Conservation (phyloP, 2,329 filamentous ascomycete genomes). For the Didymellaceae sp. region DNA sequence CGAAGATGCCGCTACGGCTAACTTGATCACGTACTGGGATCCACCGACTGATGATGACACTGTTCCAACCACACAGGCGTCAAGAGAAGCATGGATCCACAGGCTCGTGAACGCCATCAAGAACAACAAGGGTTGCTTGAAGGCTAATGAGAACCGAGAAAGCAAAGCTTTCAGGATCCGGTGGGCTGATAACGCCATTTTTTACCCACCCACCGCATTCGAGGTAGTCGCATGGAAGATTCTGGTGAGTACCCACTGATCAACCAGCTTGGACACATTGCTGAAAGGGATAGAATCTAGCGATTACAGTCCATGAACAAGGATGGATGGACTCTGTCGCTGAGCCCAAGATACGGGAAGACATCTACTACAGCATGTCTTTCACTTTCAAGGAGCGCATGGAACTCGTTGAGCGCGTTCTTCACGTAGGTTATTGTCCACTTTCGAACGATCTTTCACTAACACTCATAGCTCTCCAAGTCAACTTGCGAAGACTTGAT, state of each 20-base stretch:
- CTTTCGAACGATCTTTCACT: neutral
- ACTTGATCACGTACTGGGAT: neutral
- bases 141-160: neutral
- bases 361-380: neutral
- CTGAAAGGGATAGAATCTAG: neutral
- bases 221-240: neutral
- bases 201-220: neutral
- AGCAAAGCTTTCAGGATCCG: neutral
- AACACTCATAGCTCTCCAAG: neutral
- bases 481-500: neutral
- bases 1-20: neutral
- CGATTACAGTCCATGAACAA: neutral
- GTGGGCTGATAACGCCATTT: neutral
- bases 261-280: neutral
- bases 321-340: neutral
- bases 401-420: neutral
- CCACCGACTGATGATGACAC: neutral
- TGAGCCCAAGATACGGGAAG: neutral
- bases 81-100: neutral
- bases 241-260: neutral
- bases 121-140: neutral
- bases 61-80: neutral
- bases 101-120: neutral
- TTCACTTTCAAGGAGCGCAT: slow-evolving; percentile 4
- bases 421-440: neutral